Percentiles rank a stretch among this genome's conserved stretches.
phyloP scores from a whole-genome alignment of 148 eudicot species.

The Chenopodium album region DNA sequence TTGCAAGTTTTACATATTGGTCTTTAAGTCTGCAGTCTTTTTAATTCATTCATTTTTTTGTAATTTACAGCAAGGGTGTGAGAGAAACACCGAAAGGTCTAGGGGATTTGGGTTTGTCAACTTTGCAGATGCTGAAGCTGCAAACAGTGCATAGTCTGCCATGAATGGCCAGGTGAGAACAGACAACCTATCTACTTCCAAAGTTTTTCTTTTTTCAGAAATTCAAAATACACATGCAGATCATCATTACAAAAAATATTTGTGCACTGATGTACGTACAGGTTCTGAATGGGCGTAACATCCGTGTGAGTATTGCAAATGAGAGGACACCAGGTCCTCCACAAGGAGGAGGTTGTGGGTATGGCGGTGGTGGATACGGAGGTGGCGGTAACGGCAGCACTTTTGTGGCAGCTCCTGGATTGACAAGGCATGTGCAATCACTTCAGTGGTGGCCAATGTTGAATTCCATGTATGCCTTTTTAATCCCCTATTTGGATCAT shows the following conservation, averaged over 20 bases:
- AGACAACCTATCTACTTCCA: not conserved
- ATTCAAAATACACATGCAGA: not conserved
- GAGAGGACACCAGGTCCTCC: constrained; percentile 29
- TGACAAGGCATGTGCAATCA: constrained; percentile 65
- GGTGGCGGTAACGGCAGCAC: constrained; percentile 14
- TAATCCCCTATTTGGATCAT: not conserved
- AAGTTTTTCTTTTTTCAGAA: not conserved
- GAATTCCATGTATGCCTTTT: constrained; percentile 66
- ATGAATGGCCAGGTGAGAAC: constrained; percentile 81
- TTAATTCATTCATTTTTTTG: not conserved
- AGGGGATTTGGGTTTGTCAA: constrained; percentile 84
- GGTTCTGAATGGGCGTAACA: constrained; percentile 50
- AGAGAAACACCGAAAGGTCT: constrained; percentile 72
- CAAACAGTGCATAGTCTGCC: constrained; percentile 46
- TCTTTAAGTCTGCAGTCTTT: constrained; percentile 2
- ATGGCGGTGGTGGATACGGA: constrained; percentile 21
- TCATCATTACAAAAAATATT: not conserved
- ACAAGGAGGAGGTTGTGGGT: constrained; percentile 6
- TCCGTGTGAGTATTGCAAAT: constrained; percentile 50
- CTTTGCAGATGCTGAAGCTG: constrained; percentile 47
- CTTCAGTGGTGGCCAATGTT: constrained; percentile 54
- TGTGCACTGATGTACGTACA: constrained; percentile 14
- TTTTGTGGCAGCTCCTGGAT: constrained; percentile 64
- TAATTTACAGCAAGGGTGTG: constrained; percentile 56
- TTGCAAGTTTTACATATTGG: not conserved